A percentile compares a stretch with the other conserved stretches of the same genome.
phyloP scores from a whole-genome alignment of 805 yeast species.

The Cyberlindnera bimundalis region DNA sequence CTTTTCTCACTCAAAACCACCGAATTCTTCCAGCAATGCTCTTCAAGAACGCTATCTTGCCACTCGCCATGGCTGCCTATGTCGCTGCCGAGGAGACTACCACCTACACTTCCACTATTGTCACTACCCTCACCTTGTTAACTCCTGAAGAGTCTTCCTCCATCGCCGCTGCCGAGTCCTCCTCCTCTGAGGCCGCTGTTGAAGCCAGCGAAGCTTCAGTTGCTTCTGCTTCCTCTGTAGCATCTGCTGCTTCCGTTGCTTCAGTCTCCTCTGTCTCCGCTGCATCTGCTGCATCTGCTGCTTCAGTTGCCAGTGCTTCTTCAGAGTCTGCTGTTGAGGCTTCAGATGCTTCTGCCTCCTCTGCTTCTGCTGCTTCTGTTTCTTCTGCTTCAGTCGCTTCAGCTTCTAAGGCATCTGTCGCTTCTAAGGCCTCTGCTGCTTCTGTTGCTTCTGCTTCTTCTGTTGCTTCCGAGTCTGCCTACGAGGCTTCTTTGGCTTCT shows the following conservation, averaged over 20 bases:
- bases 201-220: slow-evolving; percentile 20
- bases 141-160: slow-evolving; percentile 27
- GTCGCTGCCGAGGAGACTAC: slow-evolving; percentile 34
- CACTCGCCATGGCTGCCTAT: slow-evolving; percentile 30
- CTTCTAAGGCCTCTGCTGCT: slow-evolving; percentile 15
- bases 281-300: slow-evolving; percentile 10
- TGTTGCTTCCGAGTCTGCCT: slow-evolving; percentile 22
- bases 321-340: slow-evolving; percentile 24
- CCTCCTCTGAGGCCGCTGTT: slow-evolving; percentile 19
- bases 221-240: slow-evolving; percentile 18
- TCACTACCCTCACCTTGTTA: slow-evolving; percentile 30
- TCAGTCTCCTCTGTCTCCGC: slow-evolving; percentile 14
- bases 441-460: slow-evolving; percentile 13
- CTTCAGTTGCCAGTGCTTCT: slow-evolving; percentile 22
- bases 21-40: slow-evolving; percentile 17
- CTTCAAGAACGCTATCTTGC: slow-evolving; percentile 20
- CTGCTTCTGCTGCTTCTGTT: slow-evolving; percentile 21
- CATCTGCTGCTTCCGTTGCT: slow-evolving; percentile 18
- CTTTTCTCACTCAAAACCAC: neutral
- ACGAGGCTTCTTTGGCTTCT: slow-evolving; percentile 12
- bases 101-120: slow-evolving; percentile 37
- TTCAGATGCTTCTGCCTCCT: slow-evolving; percentile 24
- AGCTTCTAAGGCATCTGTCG: slow-evolving; percentile 24
- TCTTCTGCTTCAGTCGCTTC: no score
- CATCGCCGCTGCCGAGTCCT: slow-evolving; percentile 14